Evolutionary conservation across 129 eudicot species (phyloP).

Genomic region (Tanacetum coccineum): DNA sequence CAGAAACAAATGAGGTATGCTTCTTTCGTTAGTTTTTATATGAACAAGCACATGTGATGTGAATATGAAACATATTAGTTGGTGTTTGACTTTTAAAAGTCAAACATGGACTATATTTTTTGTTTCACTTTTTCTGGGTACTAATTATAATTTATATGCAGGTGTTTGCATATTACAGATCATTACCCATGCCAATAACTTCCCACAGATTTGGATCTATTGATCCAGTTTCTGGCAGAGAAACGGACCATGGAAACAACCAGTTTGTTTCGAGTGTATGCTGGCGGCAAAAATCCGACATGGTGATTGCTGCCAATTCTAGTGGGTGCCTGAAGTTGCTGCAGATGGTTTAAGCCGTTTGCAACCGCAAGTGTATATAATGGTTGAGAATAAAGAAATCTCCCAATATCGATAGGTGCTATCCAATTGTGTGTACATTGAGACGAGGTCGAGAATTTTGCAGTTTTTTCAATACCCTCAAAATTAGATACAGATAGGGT

Average conservation of each 20-base stretch:
- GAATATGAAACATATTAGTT: conserved; percentile 1
- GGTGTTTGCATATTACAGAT: conserved; percentile 79
- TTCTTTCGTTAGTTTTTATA: not conserved
- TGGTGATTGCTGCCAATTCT: conserved; percentile 86
- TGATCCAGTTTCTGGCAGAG: conserved; percentile 79
- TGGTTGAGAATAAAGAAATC: conserved; percentile 6
- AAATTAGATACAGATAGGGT: not conserved
- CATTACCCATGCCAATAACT: conserved; percentile 89
- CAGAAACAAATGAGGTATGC: conserved; percentile 45
- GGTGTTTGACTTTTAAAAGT: conserved; percentile 13
- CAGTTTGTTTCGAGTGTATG: conserved; percentile 95
- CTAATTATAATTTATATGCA: conserved; percentile 3
- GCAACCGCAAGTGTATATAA: conserved; percentile 2
- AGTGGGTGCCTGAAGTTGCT: conserved; percentile 73
- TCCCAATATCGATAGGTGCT: not conserved
- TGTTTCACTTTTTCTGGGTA: not conserved
- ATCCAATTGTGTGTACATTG: conserved; percentile 15
- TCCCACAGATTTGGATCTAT: conserved; percentile 78
- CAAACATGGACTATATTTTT: not conserved
- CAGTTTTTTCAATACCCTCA: not conserved
- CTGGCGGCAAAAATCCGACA: conserved; percentile 79
- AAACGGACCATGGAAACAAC: conserved; percentile 66
- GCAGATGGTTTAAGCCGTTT: conserved; percentile 39
- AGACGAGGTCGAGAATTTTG: conserved; percentile 25
- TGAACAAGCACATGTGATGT: not conserved